Evolutionary conservation across 2,329 filamentous ascomycete genomes (phyloP).

Genomic region (Tolypocladium pustulatum): DNA sequence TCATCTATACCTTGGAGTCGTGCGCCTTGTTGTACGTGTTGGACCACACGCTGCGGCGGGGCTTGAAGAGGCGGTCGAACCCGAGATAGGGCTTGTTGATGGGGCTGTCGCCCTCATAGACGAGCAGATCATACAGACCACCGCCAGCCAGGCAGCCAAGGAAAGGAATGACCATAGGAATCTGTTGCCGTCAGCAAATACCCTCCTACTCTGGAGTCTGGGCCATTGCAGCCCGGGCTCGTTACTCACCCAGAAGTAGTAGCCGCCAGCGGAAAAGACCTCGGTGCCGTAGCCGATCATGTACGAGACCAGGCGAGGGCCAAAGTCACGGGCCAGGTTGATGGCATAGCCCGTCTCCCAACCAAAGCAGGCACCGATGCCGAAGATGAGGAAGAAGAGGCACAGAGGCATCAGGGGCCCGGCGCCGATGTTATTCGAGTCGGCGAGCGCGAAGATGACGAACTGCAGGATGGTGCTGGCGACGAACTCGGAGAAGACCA

Average conservation of each 20-base stretch:
- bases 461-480: constrained; percentile 60
- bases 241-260: constrained; percentile 59
- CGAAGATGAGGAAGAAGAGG: constrained; percentile 64
- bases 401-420: constrained; percentile 46
- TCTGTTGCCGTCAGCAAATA: constrained; percentile 26
- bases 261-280: constrained; percentile 56
- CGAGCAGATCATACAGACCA: constrained; percentile 55
- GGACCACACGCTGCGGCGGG: constrained; percentile 23
- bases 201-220: background rate
- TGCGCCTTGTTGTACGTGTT: constrained; percentile 18
- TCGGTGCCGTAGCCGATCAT: constrained; percentile 57
- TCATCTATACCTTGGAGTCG: constrained; percentile 12
- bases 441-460: constrained; percentile 59
- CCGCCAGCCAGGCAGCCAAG: constrained; percentile 52
- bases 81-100: constrained; percentile 59
- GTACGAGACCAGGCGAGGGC: constrained; percentile 55
- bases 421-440: constrained; percentile 44
- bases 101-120: constrained; percentile 61
- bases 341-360: constrained; percentile 72
- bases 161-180: constrained; percentile 65
- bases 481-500: constrained; percentile 65
- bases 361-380: constrained; percentile 62
- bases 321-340: constrained; percentile 63
- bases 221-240: background rate
- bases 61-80: constrained; percentile 37